Percentiles rank a stretch among this genome's conserved stretches.
Evolutionary conservation across 352 stramenopile genomes (phyloP).

Genomic region (Phytophthora niederhauseri): DNA sequence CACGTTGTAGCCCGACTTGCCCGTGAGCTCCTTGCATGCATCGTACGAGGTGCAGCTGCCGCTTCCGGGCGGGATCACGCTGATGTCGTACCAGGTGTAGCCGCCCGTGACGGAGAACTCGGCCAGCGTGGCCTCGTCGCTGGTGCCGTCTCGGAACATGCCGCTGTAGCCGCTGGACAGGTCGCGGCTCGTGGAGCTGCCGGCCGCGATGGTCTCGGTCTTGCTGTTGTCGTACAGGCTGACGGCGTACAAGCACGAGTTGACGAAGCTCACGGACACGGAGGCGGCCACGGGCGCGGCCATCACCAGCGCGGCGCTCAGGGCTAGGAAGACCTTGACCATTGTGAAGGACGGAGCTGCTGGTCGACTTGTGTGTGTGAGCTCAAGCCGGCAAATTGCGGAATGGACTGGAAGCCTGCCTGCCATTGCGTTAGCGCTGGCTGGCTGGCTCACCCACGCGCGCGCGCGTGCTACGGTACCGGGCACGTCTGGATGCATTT

Average conservation of each 20-base stretch:
- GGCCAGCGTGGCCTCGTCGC: constrained; percentile 51
- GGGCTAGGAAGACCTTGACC: constrained; percentile 53
- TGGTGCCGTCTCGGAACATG: constrained; percentile 62
- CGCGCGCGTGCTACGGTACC: no score
- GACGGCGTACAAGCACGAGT: constrained; percentile 52
- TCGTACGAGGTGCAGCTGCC: constrained; percentile 50
- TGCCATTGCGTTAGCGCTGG: constrained; percentile 3
- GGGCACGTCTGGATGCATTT: background rate
- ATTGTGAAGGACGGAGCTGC: constrained; percentile 21
- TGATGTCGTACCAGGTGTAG: constrained; percentile 67
- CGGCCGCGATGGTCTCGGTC: constrained; percentile 46
- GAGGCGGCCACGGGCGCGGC: constrained; percentile 38
- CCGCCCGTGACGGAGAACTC: constrained; percentile 49
- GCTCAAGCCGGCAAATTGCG: constrained; percentile 27
- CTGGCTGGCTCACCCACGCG: constrained; percentile 4
- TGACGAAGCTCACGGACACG: constrained; percentile 54
- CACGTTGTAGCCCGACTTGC: constrained; percentile 62
- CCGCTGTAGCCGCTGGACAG: constrained; percentile 45
- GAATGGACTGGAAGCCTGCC: constrained; percentile 20
- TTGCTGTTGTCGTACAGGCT: constrained; percentile 63
- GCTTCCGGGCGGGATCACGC: constrained; percentile 54
- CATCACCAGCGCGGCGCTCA: constrained; percentile 38
- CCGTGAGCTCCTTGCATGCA: constrained; percentile 50
- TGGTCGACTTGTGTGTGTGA: background rate
- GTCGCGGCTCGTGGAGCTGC: constrained; percentile 37